Base-by-base conservation (phyloP, 768 basidiomycete species). In the Trametopsis cervina region DNA sequence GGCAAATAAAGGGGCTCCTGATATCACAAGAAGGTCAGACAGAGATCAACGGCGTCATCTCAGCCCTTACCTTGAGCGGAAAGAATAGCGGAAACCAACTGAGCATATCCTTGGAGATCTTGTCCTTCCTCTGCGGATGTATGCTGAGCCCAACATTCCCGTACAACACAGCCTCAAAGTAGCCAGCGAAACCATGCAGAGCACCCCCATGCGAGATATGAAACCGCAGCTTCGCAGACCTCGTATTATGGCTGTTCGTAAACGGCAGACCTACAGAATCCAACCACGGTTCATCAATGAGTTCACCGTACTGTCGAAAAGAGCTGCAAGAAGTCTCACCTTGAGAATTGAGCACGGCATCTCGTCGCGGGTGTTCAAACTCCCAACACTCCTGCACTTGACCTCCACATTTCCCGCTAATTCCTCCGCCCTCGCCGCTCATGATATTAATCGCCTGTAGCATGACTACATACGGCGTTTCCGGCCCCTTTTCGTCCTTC, bases 31-130 rank as follows among this genome's bases (percentile, higher is more conserved):
- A 21, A 46, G 1, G 11, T 37, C 4, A 50, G 6, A 13, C 11
- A 13, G 13, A 36, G 45, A 27, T 37, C 23, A 17, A 29, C 21
- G 29, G 22, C 27, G 42, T 17, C 17, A 25, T 40, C 21, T 18
- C 15, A 24, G 33, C 18, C 38, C 37, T 13, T 40, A 87, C 93
- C 66, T 82, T 86, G 62, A 98, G 80, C 2, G 96, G 96, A 67
- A 99, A 95, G 69, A 91, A 96, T 17, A 97, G 67, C 0, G 96
- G 96, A 69, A 99, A 99, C 96, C 96, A 99, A 61, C 94, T 97
- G 58, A 98, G 73, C 96, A 99, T 99, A 57, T 98, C 85, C 57
- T 89, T 93, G 6, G 91, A 93, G 46, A 94, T 74, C 40, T 79
- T 73, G 22, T 90, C 85, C 61, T 87, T 90, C 41, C 84, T 80